Evolutionary conservation across 139 green algal species (phyloP), one percentile per base, ranked within the genome.

Genomic region (Chlamydomonas sphaeroides): DNA sequence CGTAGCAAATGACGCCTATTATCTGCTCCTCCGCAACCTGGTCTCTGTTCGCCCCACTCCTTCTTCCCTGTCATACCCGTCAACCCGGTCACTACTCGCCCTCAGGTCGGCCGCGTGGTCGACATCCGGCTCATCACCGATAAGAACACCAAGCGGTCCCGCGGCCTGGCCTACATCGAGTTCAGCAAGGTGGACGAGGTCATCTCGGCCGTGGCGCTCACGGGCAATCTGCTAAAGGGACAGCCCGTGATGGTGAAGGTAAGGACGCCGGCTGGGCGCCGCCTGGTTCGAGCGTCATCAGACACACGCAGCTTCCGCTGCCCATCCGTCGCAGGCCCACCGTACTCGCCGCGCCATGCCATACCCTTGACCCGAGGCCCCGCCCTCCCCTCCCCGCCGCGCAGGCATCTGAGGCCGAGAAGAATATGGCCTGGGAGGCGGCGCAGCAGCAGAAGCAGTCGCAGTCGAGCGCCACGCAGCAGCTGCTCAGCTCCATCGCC

Each of bases 151-250:
- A 88, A 92, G 30, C 87, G 91, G 38, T 97, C 91, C 71, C 98
- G 98, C 88, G 96, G 96, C 71, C 94, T 98, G 82, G 95, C 95
- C 5, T 99, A 99, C 88, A 92, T 99, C 35, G 97, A 99, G 92
- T 72, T 72, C 39, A 53, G 89, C 65, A 90, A 92, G 30, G 84
- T 92, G 89, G 93, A 96, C 77, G 91, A 95, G 72, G 91, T 96
- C 42, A 87, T 96, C 18, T 88, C 84, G n/a, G 96, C 96, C 0
- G 85, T 99, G 63, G 88, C 91, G 15, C 90, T 99, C 18, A 95
- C 91, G 8, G 96, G 96, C 14, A 91, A 98, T 84, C 39, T 89
- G 0, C 69, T 99, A 49, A 86, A 95, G 83, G 92, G 91, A n/a
- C 92, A 95, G 89, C 81, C 95, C 6, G 92, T 99, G 0, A 96